Evolutionary conservation across 208 protist species (phyloP).

Genomic region (Balamuthia mandrillaris): DNA sequence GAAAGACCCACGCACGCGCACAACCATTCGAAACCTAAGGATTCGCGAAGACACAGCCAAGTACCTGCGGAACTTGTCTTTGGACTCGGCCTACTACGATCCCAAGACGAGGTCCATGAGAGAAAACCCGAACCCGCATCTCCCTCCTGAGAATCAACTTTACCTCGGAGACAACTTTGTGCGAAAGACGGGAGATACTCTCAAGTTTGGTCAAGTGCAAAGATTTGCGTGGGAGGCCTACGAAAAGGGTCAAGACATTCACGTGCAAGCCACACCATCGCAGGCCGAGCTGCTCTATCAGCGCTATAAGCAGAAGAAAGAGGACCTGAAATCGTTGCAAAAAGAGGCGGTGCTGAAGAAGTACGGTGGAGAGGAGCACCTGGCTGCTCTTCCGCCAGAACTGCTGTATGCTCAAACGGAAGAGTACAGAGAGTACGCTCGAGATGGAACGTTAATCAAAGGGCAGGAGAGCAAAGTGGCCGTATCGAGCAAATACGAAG

Average conservation of each 20-base stretch:
- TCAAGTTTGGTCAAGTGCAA: constrained; percentile 68
- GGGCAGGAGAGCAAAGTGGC: constrained; percentile 58
- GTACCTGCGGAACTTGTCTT: constrained; percentile 85
- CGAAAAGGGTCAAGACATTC: constrained; percentile 62
- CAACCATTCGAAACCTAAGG: constrained; percentile 77
- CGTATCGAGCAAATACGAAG: constrained; percentile 73
- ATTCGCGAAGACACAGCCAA: constrained; percentile 91
- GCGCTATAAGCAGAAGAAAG: constrained; percentile 69
- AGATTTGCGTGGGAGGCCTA: constrained; percentile 72
- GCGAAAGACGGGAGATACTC: constrained; percentile 68
- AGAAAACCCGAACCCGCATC: constrained; percentile 72
- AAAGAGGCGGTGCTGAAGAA: constrained; percentile 59
- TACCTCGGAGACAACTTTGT: constrained; percentile 83
- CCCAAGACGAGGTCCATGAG: constrained; percentile 88
- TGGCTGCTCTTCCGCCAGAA: constrained; percentile 52
- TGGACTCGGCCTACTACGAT: constrained; percentile 87
- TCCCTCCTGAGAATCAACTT: constrained; percentile 46
- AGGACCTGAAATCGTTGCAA: constrained; percentile 53
- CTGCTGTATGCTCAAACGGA: constrained; percentile 78
- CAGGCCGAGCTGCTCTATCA: constrained; percentile 67
- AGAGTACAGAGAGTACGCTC: constrained; percentile 81
- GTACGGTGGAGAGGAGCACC: constrained; percentile 81
- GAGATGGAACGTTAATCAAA: constrained; percentile 68
- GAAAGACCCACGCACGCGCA: constrained; percentile 66
- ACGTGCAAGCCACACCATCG: constrained; percentile 75